These are phyloP conservation scores for Aphanocladium album DNA, from an alignment of 2,329 filamentous ascomycete genomes.

Conservation along the genomic window DNA sequence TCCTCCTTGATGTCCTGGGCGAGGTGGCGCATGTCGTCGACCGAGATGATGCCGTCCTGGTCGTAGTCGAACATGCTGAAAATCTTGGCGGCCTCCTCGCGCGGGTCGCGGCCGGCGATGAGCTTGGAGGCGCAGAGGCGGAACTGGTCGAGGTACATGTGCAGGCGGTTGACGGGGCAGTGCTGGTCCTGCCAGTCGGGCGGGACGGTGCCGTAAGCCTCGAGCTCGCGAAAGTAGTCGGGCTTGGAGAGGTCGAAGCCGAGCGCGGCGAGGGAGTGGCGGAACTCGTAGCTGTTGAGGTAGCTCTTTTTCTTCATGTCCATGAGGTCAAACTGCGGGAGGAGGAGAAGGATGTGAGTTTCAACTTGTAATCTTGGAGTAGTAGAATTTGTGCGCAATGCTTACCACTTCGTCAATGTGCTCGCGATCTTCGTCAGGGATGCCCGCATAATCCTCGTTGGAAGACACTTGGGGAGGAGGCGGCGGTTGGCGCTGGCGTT, in stretches of 20 bases:
- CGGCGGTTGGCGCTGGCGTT: slow-evolving; percentile 23
- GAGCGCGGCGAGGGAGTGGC: slow-evolving; percentile 90
- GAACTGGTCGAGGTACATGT: slow-evolving; percentile 52
- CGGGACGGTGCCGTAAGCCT: slow-evolving; percentile 72
- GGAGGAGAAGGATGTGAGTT: too few relatives aligned
- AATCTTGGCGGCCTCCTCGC: slow-evolving; percentile 85
- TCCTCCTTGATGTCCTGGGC: slow-evolving; percentile 84
- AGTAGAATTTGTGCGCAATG: too few relatives aligned
- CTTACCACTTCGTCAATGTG: slow-evolving; percentile 91
- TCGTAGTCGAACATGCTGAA: slow-evolving; percentile 93
- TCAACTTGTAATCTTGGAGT: too few relatives aligned
- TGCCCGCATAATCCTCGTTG: slow-evolving; percentile 35
- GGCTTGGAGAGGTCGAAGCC: slow-evolving; percentile 87
- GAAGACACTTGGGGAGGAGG: slow-evolving; percentile 30
- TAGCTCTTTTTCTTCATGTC: slow-evolving; percentile 91
- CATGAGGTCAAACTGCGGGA: slow-evolving; percentile 77
- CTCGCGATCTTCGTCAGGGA: slow-evolving; percentile 85
- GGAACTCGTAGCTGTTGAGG: slow-evolving; percentile 97
- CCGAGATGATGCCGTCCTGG: slow-evolving; percentile 82
- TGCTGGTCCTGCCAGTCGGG: slow-evolving; percentile 47
- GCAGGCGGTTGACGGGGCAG: slow-evolving; percentile 40
- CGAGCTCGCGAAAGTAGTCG: slow-evolving; percentile 76
- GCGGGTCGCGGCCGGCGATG: slow-evolving; percentile 76
- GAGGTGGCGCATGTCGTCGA: slow-evolving; percentile 82
- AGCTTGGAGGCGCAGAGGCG: slow-evolving; percentile 70